Evolutionary conservation across 1,284 basidiomycete genomes (phyloP).

Genomic region (Puccinia novopanici): DNA sequence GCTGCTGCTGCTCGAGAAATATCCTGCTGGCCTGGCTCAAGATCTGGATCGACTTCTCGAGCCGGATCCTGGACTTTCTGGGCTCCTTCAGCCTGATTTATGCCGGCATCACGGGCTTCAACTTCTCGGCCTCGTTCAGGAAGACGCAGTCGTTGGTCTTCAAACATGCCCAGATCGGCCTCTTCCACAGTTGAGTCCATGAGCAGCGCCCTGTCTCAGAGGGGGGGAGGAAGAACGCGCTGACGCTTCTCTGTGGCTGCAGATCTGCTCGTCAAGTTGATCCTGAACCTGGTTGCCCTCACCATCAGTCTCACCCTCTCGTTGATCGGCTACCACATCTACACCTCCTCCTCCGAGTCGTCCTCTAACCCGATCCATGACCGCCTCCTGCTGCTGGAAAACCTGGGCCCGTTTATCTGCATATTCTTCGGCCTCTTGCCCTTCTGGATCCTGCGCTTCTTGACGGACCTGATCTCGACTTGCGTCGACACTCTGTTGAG

Average conservation of each 20-base stretch:
- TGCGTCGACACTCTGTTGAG: conserved; percentile 49
- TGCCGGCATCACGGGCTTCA: conserved; percentile 48
- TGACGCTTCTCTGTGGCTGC: no score
- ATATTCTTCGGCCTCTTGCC: conserved; percentile 36
- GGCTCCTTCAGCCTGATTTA: conserved; percentile 30
- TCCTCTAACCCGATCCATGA: not conserved
- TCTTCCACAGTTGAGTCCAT: conserved; percentile 44
- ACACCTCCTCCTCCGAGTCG: not conserved
- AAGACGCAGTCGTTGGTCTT: conserved; percentile 23
- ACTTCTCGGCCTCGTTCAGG: conserved; percentile 9
- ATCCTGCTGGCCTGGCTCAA: conserved; percentile 8
- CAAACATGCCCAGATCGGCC: conserved; percentile 30
- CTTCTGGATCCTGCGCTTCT: conserved; percentile 45
- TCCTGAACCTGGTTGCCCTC: conserved; percentile 36
- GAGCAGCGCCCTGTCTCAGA: not conserved
- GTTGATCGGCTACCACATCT: conserved; percentile 37
- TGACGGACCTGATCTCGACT: conserved; percentile 37
- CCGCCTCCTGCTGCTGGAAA: not conserved
- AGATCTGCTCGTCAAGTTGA: conserved; percentile 46
- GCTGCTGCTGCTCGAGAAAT: no score
- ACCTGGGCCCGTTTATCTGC: conserved; percentile 24
- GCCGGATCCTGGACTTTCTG: conserved; percentile 35
- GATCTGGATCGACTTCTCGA: conserved; percentile 19
- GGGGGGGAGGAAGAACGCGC: no score
- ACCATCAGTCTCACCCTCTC: conserved; percentile 43